phyloP scores from a whole-genome alignment of 2,329 filamentous ascomycete species.

The Aureobasidium sp. region DNA sequence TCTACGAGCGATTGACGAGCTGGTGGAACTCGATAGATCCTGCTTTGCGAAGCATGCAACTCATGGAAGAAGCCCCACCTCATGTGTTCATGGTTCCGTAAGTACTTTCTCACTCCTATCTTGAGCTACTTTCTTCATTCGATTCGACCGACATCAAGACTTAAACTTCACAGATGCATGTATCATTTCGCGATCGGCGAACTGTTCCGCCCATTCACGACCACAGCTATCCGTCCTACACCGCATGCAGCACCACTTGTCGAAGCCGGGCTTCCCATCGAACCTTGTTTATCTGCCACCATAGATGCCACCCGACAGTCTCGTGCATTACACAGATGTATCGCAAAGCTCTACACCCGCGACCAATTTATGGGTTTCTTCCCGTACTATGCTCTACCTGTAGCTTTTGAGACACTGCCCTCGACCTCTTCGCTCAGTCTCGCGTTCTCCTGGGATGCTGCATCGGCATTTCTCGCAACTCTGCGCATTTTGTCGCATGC shows the following conservation, averaged over 20 bases:
- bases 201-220: neutral
- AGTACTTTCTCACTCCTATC: neutral
- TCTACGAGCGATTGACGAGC: neutral
- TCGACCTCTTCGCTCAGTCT: neutral
- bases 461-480: neutral
- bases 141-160: too few relatives aligned
- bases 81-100: neutral
- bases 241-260: neutral
- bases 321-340: neutral
- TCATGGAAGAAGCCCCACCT: neutral
- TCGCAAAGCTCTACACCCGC: neutral
- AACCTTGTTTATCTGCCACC: neutral
- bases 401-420: neutral
- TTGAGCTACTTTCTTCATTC: neutral
- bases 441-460: neutral
- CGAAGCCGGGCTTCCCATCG: neutral
- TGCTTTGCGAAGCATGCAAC: neutral
- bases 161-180: neutral
- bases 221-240: neutral
- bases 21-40: neutral
- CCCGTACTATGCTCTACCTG: neutral
- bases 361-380: neutral
- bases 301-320: neutral
- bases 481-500: neutral
- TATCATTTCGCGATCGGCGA: neutral